Percentiles rank a stretch among this genome's conserved stretches.
These are phyloP conservation scores for Kazachstania sp. DNA, from an alignment of 1,139 yeast genomes.

Conservation along the genomic window DNA sequence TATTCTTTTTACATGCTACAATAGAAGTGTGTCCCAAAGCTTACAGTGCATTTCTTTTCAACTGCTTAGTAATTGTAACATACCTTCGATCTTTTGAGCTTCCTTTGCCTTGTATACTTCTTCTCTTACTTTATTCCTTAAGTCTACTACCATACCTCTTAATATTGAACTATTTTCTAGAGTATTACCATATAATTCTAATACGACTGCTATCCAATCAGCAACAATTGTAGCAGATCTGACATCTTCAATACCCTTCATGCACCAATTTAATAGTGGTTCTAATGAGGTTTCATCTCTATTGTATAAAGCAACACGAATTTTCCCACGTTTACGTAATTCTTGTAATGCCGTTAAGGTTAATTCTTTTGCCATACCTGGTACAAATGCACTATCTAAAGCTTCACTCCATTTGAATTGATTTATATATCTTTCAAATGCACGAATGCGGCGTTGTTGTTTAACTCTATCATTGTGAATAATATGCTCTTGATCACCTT, in stretches of 20 bases:
- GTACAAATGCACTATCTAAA: constrained; percentile 70
- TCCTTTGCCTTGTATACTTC: constrained; percentile 78
- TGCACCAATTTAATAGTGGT: constrained; percentile 79
- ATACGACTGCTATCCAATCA: constrained; percentile 74
- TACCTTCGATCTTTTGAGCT: constrained; percentile 85
- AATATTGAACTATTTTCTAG: constrained; percentile 71
- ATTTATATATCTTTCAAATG: constrained; percentile 74
- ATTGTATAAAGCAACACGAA: constrained; percentile 64
- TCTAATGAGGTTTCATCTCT: constrained; percentile 81
- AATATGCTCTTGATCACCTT: constrained; percentile 79
- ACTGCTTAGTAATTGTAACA: constrained; percentile 71
- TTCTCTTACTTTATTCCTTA: constrained; percentile 50
- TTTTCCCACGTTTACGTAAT: constrained; percentile 78
- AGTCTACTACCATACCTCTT: constrained; percentile 56
- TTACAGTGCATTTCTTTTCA: constrained; percentile 5
- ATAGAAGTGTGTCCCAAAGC: neutral
- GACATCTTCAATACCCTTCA: constrained; percentile 67
- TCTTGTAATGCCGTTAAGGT: constrained; percentile 78
- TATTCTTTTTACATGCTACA: neutral
- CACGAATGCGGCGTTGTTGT: constrained; percentile 53
- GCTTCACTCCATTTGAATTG: constrained; percentile 92
- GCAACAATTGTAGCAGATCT: constrained; percentile 67
- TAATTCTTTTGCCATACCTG: constrained; percentile 70
- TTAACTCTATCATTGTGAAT: constrained; percentile 50
- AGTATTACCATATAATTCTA: constrained; percentile 68